These are phyloP conservation scores for Puccinia coronata DNA, from an alignment of 1,284 basidiomycete species.

Conservation along the genomic window DNA sequence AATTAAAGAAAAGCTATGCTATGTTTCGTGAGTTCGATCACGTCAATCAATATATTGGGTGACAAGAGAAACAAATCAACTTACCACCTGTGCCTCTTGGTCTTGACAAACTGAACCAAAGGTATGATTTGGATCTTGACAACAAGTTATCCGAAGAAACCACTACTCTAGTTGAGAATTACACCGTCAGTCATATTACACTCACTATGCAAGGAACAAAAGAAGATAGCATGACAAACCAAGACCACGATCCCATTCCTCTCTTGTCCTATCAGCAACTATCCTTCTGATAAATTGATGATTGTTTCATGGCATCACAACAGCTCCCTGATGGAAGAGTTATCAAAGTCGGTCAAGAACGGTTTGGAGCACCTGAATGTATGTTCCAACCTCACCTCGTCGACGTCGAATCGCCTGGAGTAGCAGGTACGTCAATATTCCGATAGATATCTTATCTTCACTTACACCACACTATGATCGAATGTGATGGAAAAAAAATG, in stretches of 20 bases:
- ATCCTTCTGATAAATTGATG: neutral
- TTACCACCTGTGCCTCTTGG: neutral
- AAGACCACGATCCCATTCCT: neutral
- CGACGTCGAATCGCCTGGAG: slow-evolving; percentile 93
- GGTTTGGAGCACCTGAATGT: slow-evolving; percentile 99
- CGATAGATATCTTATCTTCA: neutral
- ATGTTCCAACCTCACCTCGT: slow-evolving; percentile 99
- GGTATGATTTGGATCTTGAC: slow-evolving; percentile 94
- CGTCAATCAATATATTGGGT: neutral
- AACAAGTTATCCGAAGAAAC: slow-evolving; percentile 93
- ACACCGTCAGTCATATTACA: slow-evolving; percentile 68
- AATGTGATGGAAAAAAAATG: too few relatives aligned
- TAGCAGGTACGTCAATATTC: slow-evolving; percentile 76
- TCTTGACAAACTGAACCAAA: slow-evolving; percentile 57
- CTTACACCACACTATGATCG: too few relatives aligned
- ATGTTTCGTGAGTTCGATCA: slow-evolving; percentile 71
- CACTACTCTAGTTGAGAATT: slow-evolving; percentile 91
- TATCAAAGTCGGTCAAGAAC: slow-evolving; percentile 96
- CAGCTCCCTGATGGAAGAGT: slow-evolving; percentile 92
- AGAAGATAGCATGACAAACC: neutral
- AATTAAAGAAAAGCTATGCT: slow-evolving; percentile 98
- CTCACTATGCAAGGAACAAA: neutral
- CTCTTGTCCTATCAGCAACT: neutral
- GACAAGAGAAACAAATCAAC: neutral
- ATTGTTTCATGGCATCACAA: slow-evolving; percentile 10